Percentiles rank a stretch among this genome's conserved stretches.
Conservation (phyloP, 176 grass and related monocot species). For the Puccinellia tenuiflora region DNA sequence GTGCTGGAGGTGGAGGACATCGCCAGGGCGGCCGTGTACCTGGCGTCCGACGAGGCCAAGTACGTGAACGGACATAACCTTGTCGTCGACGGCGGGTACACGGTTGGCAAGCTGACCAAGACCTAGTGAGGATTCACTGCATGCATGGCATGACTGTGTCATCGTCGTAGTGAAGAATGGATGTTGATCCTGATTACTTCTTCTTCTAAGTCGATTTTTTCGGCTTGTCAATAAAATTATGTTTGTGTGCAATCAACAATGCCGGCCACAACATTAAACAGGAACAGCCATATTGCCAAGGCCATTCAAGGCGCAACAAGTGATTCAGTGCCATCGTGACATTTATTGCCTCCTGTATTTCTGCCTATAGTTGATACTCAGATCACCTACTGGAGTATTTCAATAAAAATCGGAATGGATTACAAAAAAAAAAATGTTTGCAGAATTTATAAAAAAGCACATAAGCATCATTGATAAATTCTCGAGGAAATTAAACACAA, state of each 20-base stretch:
- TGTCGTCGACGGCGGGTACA: constrained; percentile 53
- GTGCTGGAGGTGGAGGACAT: constrained; percentile 41
- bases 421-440: too few relatives aligned
- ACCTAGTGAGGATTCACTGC: background rate
- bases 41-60: constrained; percentile 65
- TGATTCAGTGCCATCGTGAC: too few relatives aligned
- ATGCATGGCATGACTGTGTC: background rate
- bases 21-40: constrained; percentile 39
- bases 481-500: too few relatives aligned
- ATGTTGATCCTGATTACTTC: background rate
- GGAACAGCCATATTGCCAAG: too few relatives aligned
- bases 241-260: background rate
- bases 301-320: too few relatives aligned
- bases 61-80: constrained; percentile 62
- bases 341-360: too few relatives aligned
- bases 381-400: too few relatives aligned
- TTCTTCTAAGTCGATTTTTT: background rate
- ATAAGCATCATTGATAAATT: too few relatives aligned
- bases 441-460: too few relatives aligned
- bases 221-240: background rate
- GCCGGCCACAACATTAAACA: too few relatives aligned
- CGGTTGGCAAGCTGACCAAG: constrained; percentile 15
- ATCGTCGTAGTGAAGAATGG: background rate
- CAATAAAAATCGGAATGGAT: too few relatives aligned
- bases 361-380: too few relatives aligned